Conservation (phyloP, 257 asterid species). For the Jacaranda mimosifolia region DNA sequence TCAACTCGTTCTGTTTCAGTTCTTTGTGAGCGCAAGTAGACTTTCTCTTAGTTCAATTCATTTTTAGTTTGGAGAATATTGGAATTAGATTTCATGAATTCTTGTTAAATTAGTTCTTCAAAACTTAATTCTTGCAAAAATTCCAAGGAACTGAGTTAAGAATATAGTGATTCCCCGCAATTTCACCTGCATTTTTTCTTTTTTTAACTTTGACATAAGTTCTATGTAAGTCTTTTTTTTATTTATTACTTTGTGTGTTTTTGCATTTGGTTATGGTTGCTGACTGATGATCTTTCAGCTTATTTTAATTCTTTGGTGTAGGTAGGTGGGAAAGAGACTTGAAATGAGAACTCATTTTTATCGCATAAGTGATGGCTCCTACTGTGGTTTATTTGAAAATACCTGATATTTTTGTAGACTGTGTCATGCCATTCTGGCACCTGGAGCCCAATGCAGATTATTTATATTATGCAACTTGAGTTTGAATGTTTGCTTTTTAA, state of each 20-base stretch:
- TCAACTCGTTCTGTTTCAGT: neutral
- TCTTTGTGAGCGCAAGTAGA: neutral
- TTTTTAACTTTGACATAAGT: neutral
- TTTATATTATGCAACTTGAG: conserved; percentile 14
- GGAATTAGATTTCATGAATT: neutral
- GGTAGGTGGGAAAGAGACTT: conserved; percentile 34
- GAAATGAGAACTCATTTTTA: conserved; percentile 18
- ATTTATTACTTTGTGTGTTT: neutral
- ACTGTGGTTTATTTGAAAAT: conserved; percentile 28
- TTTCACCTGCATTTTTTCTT: neutral
- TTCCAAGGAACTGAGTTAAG: neutral
- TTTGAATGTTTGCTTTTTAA: conserved; percentile 25
- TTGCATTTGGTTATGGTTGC: conserved; percentile 14
- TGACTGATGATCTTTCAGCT: conserved; percentile 5
- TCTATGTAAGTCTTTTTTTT: neutral
- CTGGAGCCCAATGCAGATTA: conserved; percentile 34
- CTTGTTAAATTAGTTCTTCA: neutral
- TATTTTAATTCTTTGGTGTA: neutral
- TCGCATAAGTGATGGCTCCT: conserved; percentile 23
- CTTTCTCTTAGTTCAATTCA: neutral
- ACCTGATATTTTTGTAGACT: conserved; percentile 29
- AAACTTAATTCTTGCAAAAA: neutral
- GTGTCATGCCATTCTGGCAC: conserved; percentile 34
- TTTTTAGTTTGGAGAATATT: neutral
- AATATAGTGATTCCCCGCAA: neutral